Percentiles rank a stretch among this genome's conserved stretches.
These are phyloP conservation scores for Sporothrix pallida DNA, from an alignment of 2,329 filamentous ascomycete genomes.

Conservation along the genomic window DNA sequence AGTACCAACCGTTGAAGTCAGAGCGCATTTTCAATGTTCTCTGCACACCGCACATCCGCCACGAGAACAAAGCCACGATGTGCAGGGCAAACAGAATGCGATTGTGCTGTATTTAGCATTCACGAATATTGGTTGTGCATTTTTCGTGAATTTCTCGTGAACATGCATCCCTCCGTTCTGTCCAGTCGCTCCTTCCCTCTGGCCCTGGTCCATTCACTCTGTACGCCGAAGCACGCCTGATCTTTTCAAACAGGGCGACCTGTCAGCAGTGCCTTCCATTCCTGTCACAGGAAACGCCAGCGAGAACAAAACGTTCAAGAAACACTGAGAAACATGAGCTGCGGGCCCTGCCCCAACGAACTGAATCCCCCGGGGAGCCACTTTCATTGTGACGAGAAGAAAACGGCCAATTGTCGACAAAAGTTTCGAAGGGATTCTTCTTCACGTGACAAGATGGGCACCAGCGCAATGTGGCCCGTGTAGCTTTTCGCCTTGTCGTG, in stretches of 20 bases:
- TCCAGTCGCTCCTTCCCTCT: conserved; percentile 13
- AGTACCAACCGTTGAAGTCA: background rate
- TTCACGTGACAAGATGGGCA: conserved; percentile 20
- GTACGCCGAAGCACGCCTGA: background rate
- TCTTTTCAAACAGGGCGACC: conserved; percentile 8
- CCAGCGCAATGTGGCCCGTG: conserved; percentile 10
- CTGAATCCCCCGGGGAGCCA: background rate
- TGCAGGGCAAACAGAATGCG: background rate
- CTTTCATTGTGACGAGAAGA: conserved; percentile 2
- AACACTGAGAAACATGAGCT: background rate
- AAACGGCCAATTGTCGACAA: background rate
- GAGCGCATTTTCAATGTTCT: background rate
- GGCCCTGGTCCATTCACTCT: background rate
- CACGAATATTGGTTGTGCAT: background rate
- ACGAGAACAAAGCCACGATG: background rate
- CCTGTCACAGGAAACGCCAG: background rate
- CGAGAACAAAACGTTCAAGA: background rate
- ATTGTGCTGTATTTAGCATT: background rate
- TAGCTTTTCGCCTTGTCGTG: background rate
- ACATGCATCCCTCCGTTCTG: conserved; percentile 12
- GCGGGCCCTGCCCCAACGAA: background rate
- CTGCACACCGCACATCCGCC: conserved; percentile 8
- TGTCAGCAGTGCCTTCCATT: conserved; percentile 20
- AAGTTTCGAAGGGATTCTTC: background rate
- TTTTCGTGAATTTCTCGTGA: conserved; percentile 23